Evolutionary conservation across 306 rosid species (phyloP), one percentile per base, ranked within the genome.

Genomic region (Ochetophila trinervis): DNA sequence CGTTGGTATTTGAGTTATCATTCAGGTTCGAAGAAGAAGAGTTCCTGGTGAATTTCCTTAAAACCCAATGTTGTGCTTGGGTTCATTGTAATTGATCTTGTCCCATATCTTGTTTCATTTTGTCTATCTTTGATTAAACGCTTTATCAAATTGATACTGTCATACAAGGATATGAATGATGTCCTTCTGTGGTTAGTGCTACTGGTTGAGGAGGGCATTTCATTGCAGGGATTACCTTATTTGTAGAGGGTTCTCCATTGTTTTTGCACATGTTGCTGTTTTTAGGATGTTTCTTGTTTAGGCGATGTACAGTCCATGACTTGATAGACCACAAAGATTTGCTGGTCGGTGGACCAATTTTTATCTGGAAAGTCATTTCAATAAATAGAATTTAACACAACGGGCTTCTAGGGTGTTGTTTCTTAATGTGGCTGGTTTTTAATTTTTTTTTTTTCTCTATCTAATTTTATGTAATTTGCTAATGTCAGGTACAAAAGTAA

Each of bases 1-100:
- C 70, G 69, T 45, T 91, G 97, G 97, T 91, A 88, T 71, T 78
- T 82, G 5, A 71, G 76, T 16, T 86, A 78, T 63, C 79, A 84
- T 79, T 62, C 82, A 7, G 83, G 71, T 35, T 72, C 77, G 7
- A 79, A 67, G 79, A 82, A 82, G 82, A 86, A 70, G 73, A 73
- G 71, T 73, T 66, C 87, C 57, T 82, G 90, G 91, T 89, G 87
- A 89, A 32, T 34, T 55, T 47, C 60, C 68, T 66, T 23, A 27
- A 27, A 27, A 27, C 30, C 61, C 63, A 27, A 10, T 69, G 13
- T 40, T 30, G 36, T 62, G 62, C 68, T 71, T 72, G 8, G 50
- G 56, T 54, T 49, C 19, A 5, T 64, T 51, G 35, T 40, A 20
- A 8, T 51, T 75, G 53, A 42, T 50, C 23, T 50, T 51, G 22